Conservation (phyloP, 345 rosid species). For the Salix suchowensis region DNA sequence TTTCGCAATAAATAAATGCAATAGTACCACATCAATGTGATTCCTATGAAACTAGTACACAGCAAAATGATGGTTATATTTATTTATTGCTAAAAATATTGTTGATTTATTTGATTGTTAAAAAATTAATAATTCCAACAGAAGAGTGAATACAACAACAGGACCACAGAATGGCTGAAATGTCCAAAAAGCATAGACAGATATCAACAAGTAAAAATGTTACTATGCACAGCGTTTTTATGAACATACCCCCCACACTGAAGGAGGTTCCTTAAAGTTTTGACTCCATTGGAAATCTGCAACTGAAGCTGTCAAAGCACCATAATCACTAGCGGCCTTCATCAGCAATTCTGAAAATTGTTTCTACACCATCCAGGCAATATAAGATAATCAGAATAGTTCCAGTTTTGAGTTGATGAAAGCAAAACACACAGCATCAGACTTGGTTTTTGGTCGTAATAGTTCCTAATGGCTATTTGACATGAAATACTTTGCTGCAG, state of each 20-base stretch:
- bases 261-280: conserved; percentile 94
- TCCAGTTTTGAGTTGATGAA: background rate
- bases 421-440: background rate
- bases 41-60: background rate
- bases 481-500: background rate
- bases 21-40: background rate
- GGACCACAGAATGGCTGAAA: background rate
- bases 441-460: background rate
- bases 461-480: background rate
- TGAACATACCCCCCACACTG: conserved; percentile 89
- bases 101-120: background rate
- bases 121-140: background rate
- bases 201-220: background rate
- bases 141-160: background rate
- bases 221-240: background rate
- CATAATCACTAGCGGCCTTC: conserved; percentile 98
- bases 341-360: conserved; percentile 93
- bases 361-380: conserved; percentile 48
- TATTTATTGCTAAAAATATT: background rate
- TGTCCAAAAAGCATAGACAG: background rate
- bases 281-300: conserved; percentile 97
- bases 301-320: conserved; percentile 84
- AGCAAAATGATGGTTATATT: background rate
- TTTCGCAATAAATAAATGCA: background rate
- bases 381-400: background rate